Evolutionary conservation across 2,329 filamentous ascomycete genomes (phyloP), one percentile per base, ranked within the genome.

Genomic region (Sporothrix protearum): DNA sequence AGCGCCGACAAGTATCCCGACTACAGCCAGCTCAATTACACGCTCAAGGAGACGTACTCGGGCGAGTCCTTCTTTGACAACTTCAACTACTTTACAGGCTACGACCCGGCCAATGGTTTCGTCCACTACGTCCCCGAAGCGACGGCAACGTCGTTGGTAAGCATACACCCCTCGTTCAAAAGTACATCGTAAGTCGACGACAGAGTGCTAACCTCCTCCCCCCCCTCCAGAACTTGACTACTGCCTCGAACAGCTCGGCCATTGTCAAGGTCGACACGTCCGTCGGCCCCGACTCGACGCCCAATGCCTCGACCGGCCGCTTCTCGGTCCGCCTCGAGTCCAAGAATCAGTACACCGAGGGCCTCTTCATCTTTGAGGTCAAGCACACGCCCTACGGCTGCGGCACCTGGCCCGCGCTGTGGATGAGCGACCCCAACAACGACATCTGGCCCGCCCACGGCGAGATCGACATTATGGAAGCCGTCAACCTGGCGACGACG

Each of bases 341-440:
- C 47, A 89, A 87, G 76, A 81, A 79, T 59, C 85, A 85, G 59
- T 91, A 90, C 79, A 79, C 88, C 76, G 80, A 77, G n/a, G 89
- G 89, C 0, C 85, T 91, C n/a, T 91, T 91, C 80, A 81, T 91
- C 76, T 91, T 91, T 76, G 88, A 91, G 76, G 82, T 91, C 74
- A 83, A 85, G 73, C 89, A 91, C 79, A 86, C 86, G 0, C 89
- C 89, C 0, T 86, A 83, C 75, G 89, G 88, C 55, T 91, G 89
- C 76, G 88, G 84, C 3, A 88, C 85, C 28, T 91, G 87, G 89
- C 87, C 88, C 1, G 85, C 90, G 0, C 83, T 92, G 12, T 92
- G 90, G 90, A 82, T 92, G 7, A 83, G 84, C 0, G 89, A 92
- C 89, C 90, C 3, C 45, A 78, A 81, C 71, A 80, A 80, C 72